Evolutionary conservation across 2,329 filamentous ascomycete genomes (phyloP).

Genomic region (Colletotrichum euphorbiae): DNA sequence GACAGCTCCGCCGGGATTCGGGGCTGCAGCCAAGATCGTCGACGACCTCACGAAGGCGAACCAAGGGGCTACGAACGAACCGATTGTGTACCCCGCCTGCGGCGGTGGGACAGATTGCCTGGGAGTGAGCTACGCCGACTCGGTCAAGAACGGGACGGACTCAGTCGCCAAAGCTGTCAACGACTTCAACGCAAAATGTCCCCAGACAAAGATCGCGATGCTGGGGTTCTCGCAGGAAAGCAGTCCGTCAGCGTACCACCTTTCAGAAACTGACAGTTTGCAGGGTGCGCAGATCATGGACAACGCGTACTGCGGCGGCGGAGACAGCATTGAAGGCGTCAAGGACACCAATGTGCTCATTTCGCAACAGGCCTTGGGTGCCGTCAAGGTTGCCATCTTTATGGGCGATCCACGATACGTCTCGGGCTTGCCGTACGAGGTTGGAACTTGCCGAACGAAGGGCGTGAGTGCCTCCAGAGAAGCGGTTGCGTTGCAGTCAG

Average conservation of each 20-base stretch:
- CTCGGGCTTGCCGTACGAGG: slow-evolving; percentile 66
- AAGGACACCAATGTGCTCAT: slow-evolving; percentile 57
- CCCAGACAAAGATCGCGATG: slow-evolving; percentile 67
- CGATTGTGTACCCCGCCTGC: slow-evolving; percentile 71
- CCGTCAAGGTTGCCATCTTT: slow-evolving; percentile 73
- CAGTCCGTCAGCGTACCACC: neutral
- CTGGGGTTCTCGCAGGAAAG: slow-evolving; percentile 71
- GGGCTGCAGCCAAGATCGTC: slow-evolving; percentile 62
- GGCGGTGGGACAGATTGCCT: slow-evolving; percentile 70
- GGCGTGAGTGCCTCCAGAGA: slow-evolving; percentile 59
- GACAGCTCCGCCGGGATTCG: slow-evolving; percentile 63
- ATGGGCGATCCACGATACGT: slow-evolving; percentile 72
- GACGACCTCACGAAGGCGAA: slow-evolving; percentile 61
- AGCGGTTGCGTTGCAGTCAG: neutral
- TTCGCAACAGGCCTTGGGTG: slow-evolving; percentile 59
- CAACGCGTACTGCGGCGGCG: slow-evolving; percentile 72
- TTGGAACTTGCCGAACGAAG: slow-evolving; percentile 67
- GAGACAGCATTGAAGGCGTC: slow-evolving; percentile 59
- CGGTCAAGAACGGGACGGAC: slow-evolving; percentile 66
- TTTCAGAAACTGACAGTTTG: neutral
- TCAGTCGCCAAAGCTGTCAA: slow-evolving; percentile 72
- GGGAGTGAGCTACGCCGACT: slow-evolving; percentile 69
- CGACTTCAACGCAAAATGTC: slow-evolving; percentile 66
- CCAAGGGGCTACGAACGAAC: slow-evolving; percentile 63
- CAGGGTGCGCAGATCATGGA: slow-evolving; percentile 74